Conservation (phyloP, 805 yeast species). For the Wickerhamiella azyma region DNA sequence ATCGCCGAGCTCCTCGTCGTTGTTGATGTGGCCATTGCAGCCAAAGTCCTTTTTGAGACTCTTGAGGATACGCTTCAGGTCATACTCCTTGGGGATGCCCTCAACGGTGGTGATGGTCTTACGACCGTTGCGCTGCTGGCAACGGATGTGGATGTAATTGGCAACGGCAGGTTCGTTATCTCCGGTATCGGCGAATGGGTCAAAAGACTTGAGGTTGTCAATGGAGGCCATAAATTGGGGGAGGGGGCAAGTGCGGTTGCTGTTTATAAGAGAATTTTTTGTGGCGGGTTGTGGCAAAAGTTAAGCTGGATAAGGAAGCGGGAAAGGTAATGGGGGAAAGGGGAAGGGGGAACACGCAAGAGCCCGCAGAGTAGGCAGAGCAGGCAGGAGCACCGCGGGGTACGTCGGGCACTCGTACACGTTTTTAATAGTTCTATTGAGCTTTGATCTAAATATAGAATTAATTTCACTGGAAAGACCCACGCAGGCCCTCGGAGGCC, state of each 20-base stretch:
- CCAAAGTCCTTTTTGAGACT: conserved; percentile 96
- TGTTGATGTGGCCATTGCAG: conserved; percentile 95
- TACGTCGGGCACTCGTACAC: no score
- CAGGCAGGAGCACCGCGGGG: no score
- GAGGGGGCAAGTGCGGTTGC: background rate
- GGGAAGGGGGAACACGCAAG: no score
- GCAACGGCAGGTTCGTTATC: conserved; percentile 94
- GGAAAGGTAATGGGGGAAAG: no score
- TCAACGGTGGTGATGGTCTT: conserved; percentile 96
- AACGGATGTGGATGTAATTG: conserved; percentile 92
- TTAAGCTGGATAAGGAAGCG: background rate
- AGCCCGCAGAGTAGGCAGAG: no score
- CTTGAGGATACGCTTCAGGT: conserved; percentile 81
- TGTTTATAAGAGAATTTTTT: conserved; percentile 1
- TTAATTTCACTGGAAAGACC: no score
- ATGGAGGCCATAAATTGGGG: conserved; percentile 46
- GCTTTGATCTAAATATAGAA: no score
- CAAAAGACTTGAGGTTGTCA: conserved; percentile 45
- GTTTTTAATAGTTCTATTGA: no score
- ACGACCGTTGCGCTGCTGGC: conserved; percentile 99
- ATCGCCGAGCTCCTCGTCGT: conserved; percentile 91
- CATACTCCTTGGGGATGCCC: conserved; percentile 92
- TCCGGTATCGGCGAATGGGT: conserved; percentile 99
- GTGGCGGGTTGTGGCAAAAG: background rate
- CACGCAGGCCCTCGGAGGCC: no score